Conservation (phyloP, 805 yeast species). For the Candida orba region DNA sequence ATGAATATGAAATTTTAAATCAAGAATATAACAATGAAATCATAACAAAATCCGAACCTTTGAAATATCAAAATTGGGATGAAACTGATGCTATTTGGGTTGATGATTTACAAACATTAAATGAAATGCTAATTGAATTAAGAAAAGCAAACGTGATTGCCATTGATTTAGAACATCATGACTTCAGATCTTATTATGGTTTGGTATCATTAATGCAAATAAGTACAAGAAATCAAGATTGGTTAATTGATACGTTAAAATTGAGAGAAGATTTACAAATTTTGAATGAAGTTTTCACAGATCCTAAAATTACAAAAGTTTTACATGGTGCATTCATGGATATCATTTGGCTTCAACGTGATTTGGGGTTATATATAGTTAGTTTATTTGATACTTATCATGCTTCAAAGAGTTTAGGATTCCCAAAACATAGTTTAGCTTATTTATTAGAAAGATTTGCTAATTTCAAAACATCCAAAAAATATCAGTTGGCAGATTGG, state of each 20-base stretch:
- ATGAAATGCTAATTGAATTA: conserved; percentile 48
- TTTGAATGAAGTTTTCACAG: conserved; percentile 69
- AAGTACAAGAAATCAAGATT: conserved; percentile 73
- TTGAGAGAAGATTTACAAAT: conserved; percentile 62
- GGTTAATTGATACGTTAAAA: conserved; percentile 77
- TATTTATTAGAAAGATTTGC: conserved; percentile 75
- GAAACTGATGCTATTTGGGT: conserved; percentile 64
- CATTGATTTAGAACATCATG: conserved; percentile 95
- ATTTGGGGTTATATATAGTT: conserved; percentile 85
- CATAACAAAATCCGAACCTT: conserved; percentile 38
- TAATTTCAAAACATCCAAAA: conserved; percentile 80
- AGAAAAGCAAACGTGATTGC: conserved; percentile 59
- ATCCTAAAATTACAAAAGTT: conserved; percentile 78
- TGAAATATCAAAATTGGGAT: conserved; percentile 56
- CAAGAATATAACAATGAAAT: conserved; percentile 63
- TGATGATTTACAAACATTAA: conserved; percentile 46
- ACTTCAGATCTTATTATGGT: conserved; percentile 83
- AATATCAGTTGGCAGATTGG: conserved; percentile 97
- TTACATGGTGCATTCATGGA: conserved; percentile 98
- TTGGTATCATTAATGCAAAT: conserved; percentile 91
- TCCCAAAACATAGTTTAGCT: conserved; percentile 80
- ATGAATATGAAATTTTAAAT: conserved; percentile 61
- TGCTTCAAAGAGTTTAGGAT: conserved; percentile 74
- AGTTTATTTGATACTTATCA: conserved; percentile 87
- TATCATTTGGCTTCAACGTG: conserved; percentile 94